Percentiles rank a stretch among this genome's conserved stretches.
Conservation (phyloP, 495 filamentous ascomycete genomes). For the Neurospora africana region DNA sequence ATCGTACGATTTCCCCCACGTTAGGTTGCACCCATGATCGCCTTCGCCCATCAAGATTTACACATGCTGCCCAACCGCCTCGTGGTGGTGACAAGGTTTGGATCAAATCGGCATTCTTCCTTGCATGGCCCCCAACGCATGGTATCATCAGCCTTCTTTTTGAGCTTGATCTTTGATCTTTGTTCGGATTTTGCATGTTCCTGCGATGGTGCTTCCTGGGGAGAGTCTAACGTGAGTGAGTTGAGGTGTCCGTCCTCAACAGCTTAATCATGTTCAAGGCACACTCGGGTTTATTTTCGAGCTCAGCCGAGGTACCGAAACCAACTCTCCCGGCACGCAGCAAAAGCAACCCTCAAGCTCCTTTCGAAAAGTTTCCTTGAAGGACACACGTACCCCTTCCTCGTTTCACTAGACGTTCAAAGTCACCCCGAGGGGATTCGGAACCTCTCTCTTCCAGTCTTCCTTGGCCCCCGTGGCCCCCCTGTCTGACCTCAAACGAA, state of each 20-base stretch:
- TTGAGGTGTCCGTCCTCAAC: neutral
- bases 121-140: neutral
- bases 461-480: neutral
- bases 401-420: neutral
- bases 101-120: neutral
- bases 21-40: constrained; percentile 18
- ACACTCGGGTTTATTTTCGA: neutral
- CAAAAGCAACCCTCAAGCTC: neutral
- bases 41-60: neutral
- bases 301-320: neutral
- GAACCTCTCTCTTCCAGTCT: neutral
- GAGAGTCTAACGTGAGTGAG: neutral
- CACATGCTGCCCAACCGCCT: neutral
- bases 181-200: neutral
- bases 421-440: neutral
- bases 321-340: neutral
- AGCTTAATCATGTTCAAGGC: neutral
- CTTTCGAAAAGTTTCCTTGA: neutral
- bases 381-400: neutral
- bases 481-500: neutral
- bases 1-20: constrained; percentile 22
- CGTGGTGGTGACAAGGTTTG: neutral
- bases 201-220: neutral
- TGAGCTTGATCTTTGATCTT: neutral
- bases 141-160: neutral